phyloP scores from a whole-genome alignment of 345 rosid genomes.

The sweet orange (Citrus sinensis) region DNA sequence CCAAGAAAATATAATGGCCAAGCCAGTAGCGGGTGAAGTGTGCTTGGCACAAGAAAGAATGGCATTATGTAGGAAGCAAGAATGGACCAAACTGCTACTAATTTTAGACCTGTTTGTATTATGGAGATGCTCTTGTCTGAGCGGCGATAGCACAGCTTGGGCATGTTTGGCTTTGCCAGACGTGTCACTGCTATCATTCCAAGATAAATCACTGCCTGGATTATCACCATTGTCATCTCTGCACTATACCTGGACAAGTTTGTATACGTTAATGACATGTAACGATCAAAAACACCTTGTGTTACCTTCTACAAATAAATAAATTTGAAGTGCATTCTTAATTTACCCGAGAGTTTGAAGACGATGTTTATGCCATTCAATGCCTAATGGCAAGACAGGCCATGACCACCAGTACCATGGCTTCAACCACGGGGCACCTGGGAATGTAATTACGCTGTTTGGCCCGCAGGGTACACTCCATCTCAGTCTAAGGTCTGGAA shows the following conservation, averaged over 20 bases:
- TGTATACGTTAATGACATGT: not conserved
- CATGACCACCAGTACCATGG: slow-evolving; percentile 99
- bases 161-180: slow-evolving; percentile 58
- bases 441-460: slow-evolving; percentile 91
- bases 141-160: slow-evolving; percentile 76
- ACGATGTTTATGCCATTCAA: slow-evolving; percentile 82
- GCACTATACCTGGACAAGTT: slow-evolving; percentile 49
- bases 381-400: slow-evolving; percentile 90
- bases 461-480: slow-evolving; percentile 98
- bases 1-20: slow-evolving; percentile 83
- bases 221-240: slow-evolving; percentile 67
- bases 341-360: slow-evolving; percentile 66
- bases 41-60: slow-evolving; percentile 70
- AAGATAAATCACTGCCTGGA: slow-evolving; percentile 57
- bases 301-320: not conserved
- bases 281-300: not conserved
- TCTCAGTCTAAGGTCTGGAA: slow-evolving; percentile 69
- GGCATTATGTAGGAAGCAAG: slow-evolving; percentile 73
- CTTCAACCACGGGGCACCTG: slow-evolving; percentile 91
- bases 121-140: slow-evolving; percentile 51
- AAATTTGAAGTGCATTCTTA: not conserved
- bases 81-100: slow-evolving; percentile 65
- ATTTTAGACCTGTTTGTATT: slow-evolving; percentile 54
- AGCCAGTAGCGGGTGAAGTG: slow-evolving; percentile 79
- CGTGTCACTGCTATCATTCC: slow-evolving; percentile 63